These are phyloP conservation scores for Auriscalpium orientale DNA, from an alignment of 768 basidiomycete genomes.

Conservation along the genomic window DNA sequence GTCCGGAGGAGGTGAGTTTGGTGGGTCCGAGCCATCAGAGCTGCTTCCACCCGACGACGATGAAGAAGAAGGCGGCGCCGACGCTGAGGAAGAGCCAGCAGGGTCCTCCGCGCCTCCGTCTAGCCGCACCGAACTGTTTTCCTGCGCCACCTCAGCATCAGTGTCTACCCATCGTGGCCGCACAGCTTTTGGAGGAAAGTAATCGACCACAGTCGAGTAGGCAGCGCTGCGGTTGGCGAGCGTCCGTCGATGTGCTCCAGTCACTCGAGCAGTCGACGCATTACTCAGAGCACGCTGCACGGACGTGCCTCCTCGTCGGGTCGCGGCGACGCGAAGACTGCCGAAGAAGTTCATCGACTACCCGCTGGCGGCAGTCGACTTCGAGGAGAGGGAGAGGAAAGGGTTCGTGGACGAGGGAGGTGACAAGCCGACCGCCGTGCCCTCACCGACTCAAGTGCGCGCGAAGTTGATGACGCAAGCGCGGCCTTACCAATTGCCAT, in stretches of 20 bases:
- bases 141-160: not conserved
- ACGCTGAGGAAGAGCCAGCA: constrained; percentile 21
- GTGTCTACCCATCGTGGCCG: not conserved
- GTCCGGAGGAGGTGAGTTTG: constrained; percentile 31
- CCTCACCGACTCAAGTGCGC: too few relatives aligned
- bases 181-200: not conserved
- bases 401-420: not conserved
- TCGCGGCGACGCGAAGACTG: constrained; percentile 1
- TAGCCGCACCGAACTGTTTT: constrained; percentile 2
- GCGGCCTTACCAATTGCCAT: too few relatives aligned
- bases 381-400: not conserved
- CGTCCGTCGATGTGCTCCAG: not conserved
- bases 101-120: constrained; percentile 5
- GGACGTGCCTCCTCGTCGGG: not conserved
- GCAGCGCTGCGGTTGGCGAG: not conserved
- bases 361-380: not conserved
- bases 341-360: constrained; percentile 1
- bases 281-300: not conserved
- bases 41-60: constrained; percentile 31
- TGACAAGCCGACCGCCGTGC: too few relatives aligned
- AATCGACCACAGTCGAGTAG: constrained; percentile 3
- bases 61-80: constrained; percentile 33
- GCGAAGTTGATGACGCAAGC: too few relatives aligned
- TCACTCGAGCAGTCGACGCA: not conserved
- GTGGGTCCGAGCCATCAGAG: constrained; percentile 32